phyloP scores from a whole-genome alignment of 2,329 filamentous ascomycete species.

The Cytospora paraplurivora region DNA sequence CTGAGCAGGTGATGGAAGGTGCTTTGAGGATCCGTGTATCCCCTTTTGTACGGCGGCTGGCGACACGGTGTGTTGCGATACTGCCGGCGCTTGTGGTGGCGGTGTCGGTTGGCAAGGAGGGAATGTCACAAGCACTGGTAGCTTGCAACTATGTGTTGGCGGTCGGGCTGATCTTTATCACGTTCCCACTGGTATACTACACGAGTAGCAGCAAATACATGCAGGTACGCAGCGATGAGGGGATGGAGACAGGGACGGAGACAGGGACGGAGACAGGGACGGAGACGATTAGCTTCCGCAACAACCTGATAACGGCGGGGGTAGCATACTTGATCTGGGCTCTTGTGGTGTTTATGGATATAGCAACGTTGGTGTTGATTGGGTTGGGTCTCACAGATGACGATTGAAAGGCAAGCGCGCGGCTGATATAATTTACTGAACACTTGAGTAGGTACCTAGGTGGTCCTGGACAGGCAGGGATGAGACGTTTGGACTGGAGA shows the following conservation, averaged over 20 bases:
- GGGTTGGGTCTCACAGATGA: constrained; percentile 30
- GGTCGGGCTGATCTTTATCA: constrained; percentile 37
- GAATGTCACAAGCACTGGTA: constrained; percentile 35
- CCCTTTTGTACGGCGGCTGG: constrained; percentile 36
- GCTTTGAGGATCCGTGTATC: constrained; percentile 34
- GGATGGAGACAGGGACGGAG: constrained; percentile 17
- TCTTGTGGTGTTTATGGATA: constrained; percentile 33
- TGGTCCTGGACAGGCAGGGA: no score
- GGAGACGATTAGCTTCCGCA: constrained; percentile 29
- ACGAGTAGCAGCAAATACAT: constrained; percentile 36
- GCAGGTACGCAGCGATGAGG: constrained; percentile 31
- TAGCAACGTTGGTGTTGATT: constrained; percentile 33
- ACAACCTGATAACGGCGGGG: constrained; percentile 25
- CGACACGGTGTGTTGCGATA: constrained; percentile 37
- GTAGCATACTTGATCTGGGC: constrained; percentile 33
- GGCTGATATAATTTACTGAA: no score
- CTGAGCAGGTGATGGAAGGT: constrained; percentile 36
- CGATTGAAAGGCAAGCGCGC: constrained; percentile 12
- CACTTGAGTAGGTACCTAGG: no score
- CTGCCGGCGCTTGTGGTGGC: constrained; percentile 38
- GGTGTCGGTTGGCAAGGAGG: constrained; percentile 35
- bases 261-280: no score
- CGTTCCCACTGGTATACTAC: constrained; percentile 36
- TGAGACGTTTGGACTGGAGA: no score
- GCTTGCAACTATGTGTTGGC: constrained; percentile 36